Base-by-base conservation (phyloP, 2,329 filamentous ascomycete species). In the Calonectria ilicicola region DNA sequence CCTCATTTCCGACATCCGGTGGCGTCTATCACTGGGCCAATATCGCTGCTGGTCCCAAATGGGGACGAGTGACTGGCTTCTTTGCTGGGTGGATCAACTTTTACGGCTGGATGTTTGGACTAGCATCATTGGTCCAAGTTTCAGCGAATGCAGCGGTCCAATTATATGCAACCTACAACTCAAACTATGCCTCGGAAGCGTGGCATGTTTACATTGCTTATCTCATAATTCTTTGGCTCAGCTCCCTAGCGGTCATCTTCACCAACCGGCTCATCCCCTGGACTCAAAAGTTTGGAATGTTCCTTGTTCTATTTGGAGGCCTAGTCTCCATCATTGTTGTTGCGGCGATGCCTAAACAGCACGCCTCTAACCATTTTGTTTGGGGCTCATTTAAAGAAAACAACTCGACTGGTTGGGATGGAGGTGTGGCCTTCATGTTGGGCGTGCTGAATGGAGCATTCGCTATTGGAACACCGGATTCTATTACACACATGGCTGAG, bases 51-150 rank as follows among this genome's bases (percentile, higher is more conserved):
- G 78, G 78, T 0, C 78, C 75, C 0, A 77, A 69, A 72, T 79
- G 78, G 78, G 78, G 78, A 0, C 78, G 78, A 2, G 44, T 77
- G 1, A 72, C 73, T 0, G 78, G 78, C 12, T 80, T 80, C 42
- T 80, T 78, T 1, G 70, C 78, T 0, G 78, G 78, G 2, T 80
- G 78, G 78, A 77, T 80, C 66, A 80, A 80, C 35, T 80, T 80
- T 4, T 80, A 80, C 2, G 78, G 78, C 5, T 80, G 78, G 78
- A 80, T 80, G 78, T 80, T 80, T 19, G 78, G 78, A 5, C 72
- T 80, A 0, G 78, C 78, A 44, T 78, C 78, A 0, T 9, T 80
- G 0, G 78, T 80, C 15, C 78, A 80, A 29, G 72, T 80, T 2
- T 70, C 76, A 0, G 78, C 78, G 12, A 80, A 80, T 10, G 65